Base-by-base conservation (phyloP, 768 basidiomycete species). In the Boletus huronensis region DNA sequence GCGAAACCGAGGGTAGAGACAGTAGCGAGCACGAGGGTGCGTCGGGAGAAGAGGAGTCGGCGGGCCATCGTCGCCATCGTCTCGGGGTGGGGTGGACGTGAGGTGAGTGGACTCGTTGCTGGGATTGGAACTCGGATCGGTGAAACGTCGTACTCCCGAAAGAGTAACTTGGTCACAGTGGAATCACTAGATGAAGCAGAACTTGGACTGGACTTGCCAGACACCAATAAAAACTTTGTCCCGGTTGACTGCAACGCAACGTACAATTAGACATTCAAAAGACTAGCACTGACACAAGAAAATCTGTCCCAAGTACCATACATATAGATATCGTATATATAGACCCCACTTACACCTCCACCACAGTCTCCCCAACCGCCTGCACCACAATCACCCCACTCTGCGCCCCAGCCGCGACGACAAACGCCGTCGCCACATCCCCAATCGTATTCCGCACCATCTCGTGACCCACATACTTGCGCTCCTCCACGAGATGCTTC, bases 391-490 rank as follows among this genome's bases (percentile, higher is more conserved):
- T 72, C 38, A 90, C 62, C 19, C 82, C 87, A 40, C 77, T 75
- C 34, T 79, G 80, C 48, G 76, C 74, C 1, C 80, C 81, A 6
- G 82, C 75, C 5, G 82, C 76, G 3, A 85, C 74, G 13, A 93
- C 82, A 66, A 95, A 82, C 42, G 85, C 85, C 38, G 86, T 81
- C 3, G 84, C 90, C 17, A 90, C 85, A 67, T 95, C 90, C 3
- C 95, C 95, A 25, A 96, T 77, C 21, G 93, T 93, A 74, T 88
- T 87, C 67, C 79, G 77, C 55, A 93, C 82, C 50, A 61, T 42
- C 14, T 71, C 68, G 2, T 61, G 54, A 1, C 31, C 47, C 10
- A 25, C 17, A 7, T 43, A 50, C 21, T 48, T 48, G 5, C 53
- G 39, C 61, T 77, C 78, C 8, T 69, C 54, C 5, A 77, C 67